Evolutionary conservation across 2,329 filamentous ascomycete genomes (phyloP).

Genomic region (Allantophomopsis cytisporea): DNA sequence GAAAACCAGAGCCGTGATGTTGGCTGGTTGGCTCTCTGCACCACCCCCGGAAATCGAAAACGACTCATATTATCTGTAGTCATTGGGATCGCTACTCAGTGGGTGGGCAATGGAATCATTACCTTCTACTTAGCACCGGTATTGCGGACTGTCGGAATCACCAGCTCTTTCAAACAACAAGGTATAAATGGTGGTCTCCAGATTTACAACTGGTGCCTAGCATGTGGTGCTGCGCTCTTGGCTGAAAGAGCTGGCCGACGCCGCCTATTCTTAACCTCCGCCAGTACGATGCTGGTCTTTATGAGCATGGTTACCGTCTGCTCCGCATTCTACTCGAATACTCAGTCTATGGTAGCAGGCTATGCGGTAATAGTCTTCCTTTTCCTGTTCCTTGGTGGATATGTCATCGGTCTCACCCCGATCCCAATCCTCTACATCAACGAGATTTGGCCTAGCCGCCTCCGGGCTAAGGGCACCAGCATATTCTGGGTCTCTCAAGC

Average conservation of each 20-base stretch:
- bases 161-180: constrained; percentile 7
- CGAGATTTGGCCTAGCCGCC: constrained; percentile 42
- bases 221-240: too few species aligned
- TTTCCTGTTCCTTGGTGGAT: too few species aligned
- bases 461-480: constrained; percentile 22
- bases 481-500: constrained; percentile 4
- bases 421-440: constrained; percentile 42
- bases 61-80: constrained; percentile 2
- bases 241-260: neutral
- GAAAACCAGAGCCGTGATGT: constrained; percentile 11
- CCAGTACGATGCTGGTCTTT: constrained; percentile 35
- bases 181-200: constrained; percentile 18
- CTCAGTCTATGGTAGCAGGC: constrained; percentile 32
- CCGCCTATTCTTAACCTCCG: constrained; percentile 2
- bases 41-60: constrained; percentile 4
- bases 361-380: constrained; percentile 38
- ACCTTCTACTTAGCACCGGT: constrained; percentile 23
- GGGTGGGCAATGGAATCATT: constrained; percentile 6
- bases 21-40: constrained; percentile 20
- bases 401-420: constrained; percentile 44
- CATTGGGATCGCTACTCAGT: constrained; percentile 4
- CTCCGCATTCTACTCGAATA: constrained; percentile 13
- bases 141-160: constrained; percentile 12
- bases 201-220: too few species aligned
- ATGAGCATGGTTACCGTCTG: constrained; percentile 13